A percentile compares a stretch with the other conserved stretches of the same genome.
Evolutionary conservation across 1,139 yeast species (phyloP).

Genomic region (Kodamaea fungicola): DNA sequence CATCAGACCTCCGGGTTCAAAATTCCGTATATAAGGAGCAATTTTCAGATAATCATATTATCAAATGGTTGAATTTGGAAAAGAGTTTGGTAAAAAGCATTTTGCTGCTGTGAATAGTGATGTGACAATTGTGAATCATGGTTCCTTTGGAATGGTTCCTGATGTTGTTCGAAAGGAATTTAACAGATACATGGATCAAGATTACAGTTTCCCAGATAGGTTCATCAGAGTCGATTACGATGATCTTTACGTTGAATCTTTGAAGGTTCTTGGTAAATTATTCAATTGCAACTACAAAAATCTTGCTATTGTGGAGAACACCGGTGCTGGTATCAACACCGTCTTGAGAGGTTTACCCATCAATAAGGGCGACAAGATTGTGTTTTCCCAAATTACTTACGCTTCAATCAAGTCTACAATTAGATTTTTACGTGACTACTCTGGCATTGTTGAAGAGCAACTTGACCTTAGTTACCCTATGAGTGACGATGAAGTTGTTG

Average conservation of each 20-base stretch:
- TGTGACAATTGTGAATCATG: conserved; percentile 48
- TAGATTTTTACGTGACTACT: conserved; percentile 37
- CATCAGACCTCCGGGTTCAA: too few species aligned
- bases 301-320: conserved; percentile 53
- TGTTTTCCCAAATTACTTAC: conserved; percentile 49
- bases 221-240: conserved; percentile 24
- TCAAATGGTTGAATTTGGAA: conserved; percentile 39
- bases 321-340: conserved; percentile 60
- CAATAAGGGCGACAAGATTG: conserved; percentile 51
- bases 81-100: conserved; percentile 42
- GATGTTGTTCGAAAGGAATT: conserved; percentile 31
- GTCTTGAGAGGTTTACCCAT: conserved; percentile 56
- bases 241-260: conserved; percentile 23
- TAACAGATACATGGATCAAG: conserved; percentile 21
- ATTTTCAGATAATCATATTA: too few species aligned
- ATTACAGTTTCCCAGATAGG: conserved; percentile 40
- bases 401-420: conserved; percentile 57
- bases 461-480: conserved; percentile 49
- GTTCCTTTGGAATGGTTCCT: conserved; percentile 53
- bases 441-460: conserved; percentile 43
- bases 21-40: too few species aligned
- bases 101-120: conserved; percentile 38
- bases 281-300: conserved; percentile 43
- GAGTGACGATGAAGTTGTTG: conserved; percentile 45
- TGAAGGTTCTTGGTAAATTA: conserved; percentile 33